Base-by-base conservation (phyloP, 148 eudicot genomes). In the Camellia granthamiana region DNA sequence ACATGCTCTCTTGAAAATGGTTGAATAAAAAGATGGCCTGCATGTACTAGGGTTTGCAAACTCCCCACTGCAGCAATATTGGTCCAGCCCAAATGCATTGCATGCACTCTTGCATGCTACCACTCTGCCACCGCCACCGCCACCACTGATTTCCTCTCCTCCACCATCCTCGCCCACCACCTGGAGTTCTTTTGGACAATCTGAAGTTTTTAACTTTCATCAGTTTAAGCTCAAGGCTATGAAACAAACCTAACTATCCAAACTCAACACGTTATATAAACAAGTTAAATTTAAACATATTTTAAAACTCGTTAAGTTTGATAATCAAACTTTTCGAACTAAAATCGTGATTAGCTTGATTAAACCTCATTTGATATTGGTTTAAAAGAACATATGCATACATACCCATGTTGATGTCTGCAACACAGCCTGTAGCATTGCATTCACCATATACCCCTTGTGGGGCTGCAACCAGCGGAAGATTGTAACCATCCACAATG, bases 101-200 rank as follows among this genome's bases (percentile, higher is more conserved):
- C 97, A 95, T 0, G 98, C 97, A 15, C 98, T 91, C 83, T 85
- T 91, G 84, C 98, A 95, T 7, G 94, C 98, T 2, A 95, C 84
- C 47, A 93, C 94, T 58, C 84, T 0, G 38, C 38, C 38, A 30
- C 38, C 38, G 38, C 38, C 38, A 30, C 38, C 38, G 38, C 38
- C 38, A 30, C 38, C 38, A 30, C 38, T 30, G 38, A 30, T 30
- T 30, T 30, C 38, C 38, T 30, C 38, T 30, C 91, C 63, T 46
- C 83, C 52, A 77, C 38, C 82, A 47, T 71, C 93, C 9, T 81
- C 85, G 0, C 92, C 94, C 30, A 82, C 82, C 84, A 95, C 97
- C 83, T 95, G 98, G 75, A 95, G 92, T 86, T 95, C 98, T 84
- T 88, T 93, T 3, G 98, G 98, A 75, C 98, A 95, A 69, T 94